Evolutionary conservation across 495 filamentous ascomycete species (phyloP), one percentile per base, ranked within the genome.

Genomic region (Hyphodiscus hymeniophilus): DNA sequence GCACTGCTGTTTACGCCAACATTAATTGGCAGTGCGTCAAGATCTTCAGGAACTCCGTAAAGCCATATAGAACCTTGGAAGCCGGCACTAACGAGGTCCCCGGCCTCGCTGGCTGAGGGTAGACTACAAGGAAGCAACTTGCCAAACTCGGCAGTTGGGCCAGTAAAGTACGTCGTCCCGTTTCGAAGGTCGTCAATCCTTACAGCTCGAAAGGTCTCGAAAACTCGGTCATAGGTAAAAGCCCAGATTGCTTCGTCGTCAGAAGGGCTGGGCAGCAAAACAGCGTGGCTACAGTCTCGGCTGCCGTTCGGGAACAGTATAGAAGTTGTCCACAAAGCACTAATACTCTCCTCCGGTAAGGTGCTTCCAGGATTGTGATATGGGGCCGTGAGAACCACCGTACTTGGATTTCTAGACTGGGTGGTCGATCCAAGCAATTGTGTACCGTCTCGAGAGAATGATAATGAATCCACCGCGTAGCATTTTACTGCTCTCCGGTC

Each of bases 321-420:
- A 33, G 90, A 89, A 1, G 87, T 89, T 35, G 87, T 94, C 87
- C 87, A 94, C 58, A 91, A 71, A 6, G 80, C 81, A 57, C 82
- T 85, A 32, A 91, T 74, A 45, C 80, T 71, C 50, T 87, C 82
- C 38, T 77, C 70, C 8, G 78, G 77, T 47, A 78, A 60, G 38
- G 73, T 71, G 36, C 61, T 67, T 1, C 70, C 74, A 13, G 73
- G 76, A 47, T 79, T 75, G 57, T 87, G 87, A 58, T 89, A 90
- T 8, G 88, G 87, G 5, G 86, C 87, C 0, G 84, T 85, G 13
- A 94, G 72, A 47, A 87, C 77, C 12, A 92, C 85, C 0, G 88
- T 85, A 52, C 78, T 81, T 17, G 79, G 80, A 33, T 76, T 75
- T 12, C 69, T 67, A 23, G 71, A 70, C 45, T 81, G 77, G 16